Conservation (phyloP, 108 stramenopile species). For the Nannochloropsis salina region DNA sequence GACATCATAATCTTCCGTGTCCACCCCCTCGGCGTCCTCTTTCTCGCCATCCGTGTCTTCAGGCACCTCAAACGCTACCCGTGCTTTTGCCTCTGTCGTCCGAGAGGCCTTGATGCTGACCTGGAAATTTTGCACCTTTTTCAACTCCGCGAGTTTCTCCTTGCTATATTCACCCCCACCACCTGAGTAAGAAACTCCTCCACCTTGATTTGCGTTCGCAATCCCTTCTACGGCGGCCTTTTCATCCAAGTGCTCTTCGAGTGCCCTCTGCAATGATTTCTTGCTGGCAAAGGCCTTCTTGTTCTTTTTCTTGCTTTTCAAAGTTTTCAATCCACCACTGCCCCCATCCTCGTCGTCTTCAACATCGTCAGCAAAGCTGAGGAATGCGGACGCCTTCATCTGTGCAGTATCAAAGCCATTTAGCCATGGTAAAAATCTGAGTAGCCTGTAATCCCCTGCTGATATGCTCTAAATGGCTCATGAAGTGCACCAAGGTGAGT, state of each 20-base stretch:
- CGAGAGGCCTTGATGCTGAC: neutral
- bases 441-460: too few species aligned
- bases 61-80: conserved; percentile 1
- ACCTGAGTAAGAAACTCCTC: neutral
- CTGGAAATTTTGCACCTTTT: neutral
- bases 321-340: neutral
- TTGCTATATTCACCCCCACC: conserved; percentile 19
- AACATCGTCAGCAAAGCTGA: conserved; percentile 1
- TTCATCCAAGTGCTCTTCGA: neutral
- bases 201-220: neutral
- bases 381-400: neutral
- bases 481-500: too few species aligned
- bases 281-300: neutral
- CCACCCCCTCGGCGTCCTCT: neutral
- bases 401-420: too few species aligned
- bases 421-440: too few species aligned
- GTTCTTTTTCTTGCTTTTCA: conserved; percentile 9
- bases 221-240: neutral
- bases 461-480: too few species aligned
- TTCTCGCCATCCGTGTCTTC: neutral
- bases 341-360: neutral
- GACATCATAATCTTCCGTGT: neutral
- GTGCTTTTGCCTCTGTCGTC: neutral
- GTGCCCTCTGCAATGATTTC: conserved; percentile 15
- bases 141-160: neutral